Evolutionary conservation across 108 stramenopile species (phyloP), one percentile per base, ranked within the genome.

Genomic region (Conticribra guillardii): DNA sequence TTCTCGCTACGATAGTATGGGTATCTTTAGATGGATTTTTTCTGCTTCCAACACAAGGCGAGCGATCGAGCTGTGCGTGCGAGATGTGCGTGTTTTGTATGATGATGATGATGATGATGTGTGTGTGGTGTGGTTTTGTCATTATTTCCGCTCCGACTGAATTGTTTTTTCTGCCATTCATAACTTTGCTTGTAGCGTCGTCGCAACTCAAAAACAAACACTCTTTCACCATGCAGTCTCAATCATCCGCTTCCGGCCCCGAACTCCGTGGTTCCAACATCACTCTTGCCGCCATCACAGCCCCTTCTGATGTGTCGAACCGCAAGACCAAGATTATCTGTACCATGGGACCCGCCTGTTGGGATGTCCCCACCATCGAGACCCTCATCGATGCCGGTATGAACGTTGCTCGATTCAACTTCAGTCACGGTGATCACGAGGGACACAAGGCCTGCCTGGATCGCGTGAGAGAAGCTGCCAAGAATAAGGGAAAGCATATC

Each of bases 401-500:
- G 88, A 92, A 86, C 59, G 86, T 95, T 50, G 97, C 97, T 15
- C 86, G 97, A 17, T 92, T 98, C 85, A 98, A 98, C 84, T 67
- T 96, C 85, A 74, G 71, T 33, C 90, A 91, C 70, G 93, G 93
- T 59, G 90, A 92, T 74, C 93, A 94, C 61, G 90, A 87, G 34
- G 93, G 86, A 26, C 94, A 92, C 79, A 81, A 83, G 76, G 88
- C 86, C 18, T 89, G 86, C 49, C 58, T 95, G 64, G 88, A 88
- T 65, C 88, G 91, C 31, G 78, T 95, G 18, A 85, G 91, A 46
- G 54, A 89, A 67, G 92, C 94, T 22, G 81, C 91, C 26, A 74
- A 72, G 57, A 90, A 91, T 62, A 90, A 87, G 74, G 75, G 84
- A 72, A 76, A 63, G 57, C 81, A 91, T 49, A 69, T 91, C 65